Percentiles rank a stretch among this genome's conserved stretches.
Conservation (phyloP, 768 basidiomycete species). For the Astraeus odoratus region DNA sequence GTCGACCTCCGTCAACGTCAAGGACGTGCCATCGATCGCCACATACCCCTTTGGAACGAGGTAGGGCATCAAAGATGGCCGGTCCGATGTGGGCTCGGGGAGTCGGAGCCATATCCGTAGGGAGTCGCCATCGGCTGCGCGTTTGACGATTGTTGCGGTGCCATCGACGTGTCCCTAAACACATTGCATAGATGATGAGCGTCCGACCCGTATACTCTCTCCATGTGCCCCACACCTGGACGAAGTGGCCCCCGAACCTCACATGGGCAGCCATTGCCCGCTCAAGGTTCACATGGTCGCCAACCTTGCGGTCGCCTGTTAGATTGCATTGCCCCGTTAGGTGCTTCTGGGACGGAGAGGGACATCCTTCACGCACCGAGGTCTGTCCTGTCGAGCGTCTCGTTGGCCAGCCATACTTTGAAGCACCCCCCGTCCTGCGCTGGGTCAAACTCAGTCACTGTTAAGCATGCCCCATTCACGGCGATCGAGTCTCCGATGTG, state of each 20-base stretch:
- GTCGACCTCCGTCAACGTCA: constrained; percentile 81
- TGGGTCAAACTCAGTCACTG: constrained; percentile 78
- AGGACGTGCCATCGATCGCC: constrained; percentile 88
- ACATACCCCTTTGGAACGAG: constrained; percentile 94
- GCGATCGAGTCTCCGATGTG: constrained; percentile 92
- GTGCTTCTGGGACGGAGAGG: neutral
- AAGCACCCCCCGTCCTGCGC: constrained; percentile 68
- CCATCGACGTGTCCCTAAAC: constrained; percentile 90
- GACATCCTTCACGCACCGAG: constrained; percentile 52
- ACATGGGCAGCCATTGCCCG: constrained; percentile 90
- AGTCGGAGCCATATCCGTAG: constrained; percentile 78
- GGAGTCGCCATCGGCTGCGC: constrained; percentile 77
- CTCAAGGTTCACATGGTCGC: constrained; percentile 85
- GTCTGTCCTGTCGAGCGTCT: constrained; percentile 87
- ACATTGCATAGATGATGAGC: neutral
- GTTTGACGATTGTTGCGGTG: constrained; percentile 69
- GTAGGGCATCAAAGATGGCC: constrained; percentile 67
- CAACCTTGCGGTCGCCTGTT: constrained; percentile 69
- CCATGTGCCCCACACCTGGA: constrained; percentile 69
- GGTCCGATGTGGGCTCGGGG: constrained; percentile 46
- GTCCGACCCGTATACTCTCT: neutral
- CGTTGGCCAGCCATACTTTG: constrained; percentile 92
- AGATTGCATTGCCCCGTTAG: constrained; percentile 1
- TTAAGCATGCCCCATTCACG: constrained; percentile 83
- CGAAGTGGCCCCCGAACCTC: constrained; percentile 95